Percentiles rank a stretch among this genome's conserved stretches.
These are phyloP conservation scores for Monilinia polystroma DNA, from an alignment of 2,329 filamentous ascomycete species.

Conservation along the genomic window DNA sequence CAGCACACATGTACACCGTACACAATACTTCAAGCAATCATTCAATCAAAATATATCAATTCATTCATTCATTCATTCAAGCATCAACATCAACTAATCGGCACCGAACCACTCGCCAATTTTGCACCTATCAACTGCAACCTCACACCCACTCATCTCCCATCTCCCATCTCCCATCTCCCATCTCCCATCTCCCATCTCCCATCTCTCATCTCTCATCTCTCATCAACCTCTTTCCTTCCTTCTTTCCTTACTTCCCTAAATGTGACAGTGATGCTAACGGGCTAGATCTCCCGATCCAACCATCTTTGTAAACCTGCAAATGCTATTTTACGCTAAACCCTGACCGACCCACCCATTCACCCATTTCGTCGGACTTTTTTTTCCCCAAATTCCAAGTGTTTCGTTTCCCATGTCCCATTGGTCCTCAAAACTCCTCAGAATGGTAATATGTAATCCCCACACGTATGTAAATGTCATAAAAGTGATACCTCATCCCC, in stretches of 20 bases:
- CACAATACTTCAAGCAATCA: too few species aligned
- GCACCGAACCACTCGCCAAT: too few species aligned
- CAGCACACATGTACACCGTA: too few species aligned
- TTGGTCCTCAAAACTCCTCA: conserved; percentile 15
- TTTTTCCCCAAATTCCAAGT: conserved; percentile 6
- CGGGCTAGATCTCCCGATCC: not conserved
- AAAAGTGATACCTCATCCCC: conserved; percentile 14
- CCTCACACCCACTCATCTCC: not conserved
- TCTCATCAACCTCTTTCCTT: not conserved
- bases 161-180: not conserved
- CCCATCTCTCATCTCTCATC: not conserved
- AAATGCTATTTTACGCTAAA: conserved; percentile 12
- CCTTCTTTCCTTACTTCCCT: not conserved
- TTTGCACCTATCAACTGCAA: too few species aligned
- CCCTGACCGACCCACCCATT: not conserved
- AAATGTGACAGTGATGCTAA: not conserved
- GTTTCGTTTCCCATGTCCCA: conserved; percentile 1
- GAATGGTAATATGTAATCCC: conserved; percentile 17
- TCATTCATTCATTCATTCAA: too few species aligned
- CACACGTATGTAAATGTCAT: conserved; percentile 22
- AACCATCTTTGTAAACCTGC: conserved; percentile 6
- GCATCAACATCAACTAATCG: too few species aligned
- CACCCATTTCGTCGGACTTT: conserved; percentile 2
- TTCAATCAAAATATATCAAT: too few species aligned
- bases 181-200: not conserved